Evolutionary conservation across 805 yeast species (phyloP).

Genomic region (Kazachstania psychrophila): DNA sequence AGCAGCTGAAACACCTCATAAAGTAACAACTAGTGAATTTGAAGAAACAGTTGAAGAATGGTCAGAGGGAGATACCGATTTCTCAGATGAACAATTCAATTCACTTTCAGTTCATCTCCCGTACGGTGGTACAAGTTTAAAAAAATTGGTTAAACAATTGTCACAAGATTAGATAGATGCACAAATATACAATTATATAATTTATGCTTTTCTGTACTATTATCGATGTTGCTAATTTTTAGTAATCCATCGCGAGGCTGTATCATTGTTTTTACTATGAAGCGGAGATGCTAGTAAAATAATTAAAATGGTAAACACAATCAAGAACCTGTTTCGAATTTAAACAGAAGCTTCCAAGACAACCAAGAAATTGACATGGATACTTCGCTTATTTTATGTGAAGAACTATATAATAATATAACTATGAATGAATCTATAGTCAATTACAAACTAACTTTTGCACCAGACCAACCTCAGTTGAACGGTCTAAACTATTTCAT

Average conservation of each 20-base stretch:
- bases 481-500: constrained; percentile 6
- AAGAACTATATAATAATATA: constrained; percentile 12
- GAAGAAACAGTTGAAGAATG: neutral
- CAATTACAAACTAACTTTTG: constrained; percentile 12
- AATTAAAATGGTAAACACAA: too few species aligned
- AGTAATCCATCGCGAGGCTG: neutral
- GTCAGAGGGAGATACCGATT: constrained; percentile 7
- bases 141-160: constrained; percentile 3
- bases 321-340: too few species aligned
- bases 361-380: too few species aligned
- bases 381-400: too few species aligned
- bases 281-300: too few species aligned
- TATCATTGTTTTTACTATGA: too few species aligned
- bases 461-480: constrained; percentile 12
- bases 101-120: constrained; percentile 7
- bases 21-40: neutral
- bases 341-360: too few species aligned
- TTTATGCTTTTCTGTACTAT: too few species aligned
- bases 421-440: constrained; percentile 2
- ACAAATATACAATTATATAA: too few species aligned
- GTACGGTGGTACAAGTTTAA: constrained; percentile 1
- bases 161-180: constrained; percentile 6
- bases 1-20: neutral
- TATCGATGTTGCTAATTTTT: neutral
- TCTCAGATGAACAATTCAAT: constrained; percentile 5